A percentile compares a stretch with the other conserved stretches of the same genome.
Conservation (phyloP, 2,329 filamentous ascomycete species). For the Hymenoscyphus salicellus region DNA sequence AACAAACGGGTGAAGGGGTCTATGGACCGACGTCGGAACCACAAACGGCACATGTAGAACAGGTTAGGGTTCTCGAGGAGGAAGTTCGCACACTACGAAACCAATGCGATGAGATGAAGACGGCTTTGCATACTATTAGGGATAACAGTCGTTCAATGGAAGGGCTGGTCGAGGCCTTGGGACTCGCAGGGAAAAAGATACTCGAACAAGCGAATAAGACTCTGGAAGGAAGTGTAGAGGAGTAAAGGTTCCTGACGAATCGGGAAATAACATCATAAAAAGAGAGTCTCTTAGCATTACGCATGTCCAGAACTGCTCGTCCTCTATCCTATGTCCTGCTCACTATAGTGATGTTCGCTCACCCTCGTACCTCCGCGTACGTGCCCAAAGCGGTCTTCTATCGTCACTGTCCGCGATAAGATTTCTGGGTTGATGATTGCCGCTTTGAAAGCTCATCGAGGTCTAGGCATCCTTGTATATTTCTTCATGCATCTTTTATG, state of each 20-base stretch:
- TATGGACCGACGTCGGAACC: constrained; percentile 1
- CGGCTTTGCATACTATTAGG: constrained; percentile 25
- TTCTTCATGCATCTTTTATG: too few relatives aligned
- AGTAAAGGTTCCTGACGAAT: not conserved
- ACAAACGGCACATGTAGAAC: constrained; percentile 12
- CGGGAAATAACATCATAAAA: too few relatives aligned
- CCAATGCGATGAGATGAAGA: constrained; percentile 31
- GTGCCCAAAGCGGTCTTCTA: too few relatives aligned
- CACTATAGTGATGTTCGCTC: too few relatives aligned
- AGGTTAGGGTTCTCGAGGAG: constrained; percentile 22
- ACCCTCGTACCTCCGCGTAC: too few relatives aligned
- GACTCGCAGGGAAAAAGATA: constrained; percentile 23
- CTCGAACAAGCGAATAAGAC: constrained; percentile 23
- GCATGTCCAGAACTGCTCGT: too few relatives aligned
- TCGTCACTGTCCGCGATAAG: too few relatives aligned
- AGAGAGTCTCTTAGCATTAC: too few relatives aligned
- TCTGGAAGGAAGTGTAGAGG: constrained; percentile 11
- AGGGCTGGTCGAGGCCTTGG: constrained; percentile 26
- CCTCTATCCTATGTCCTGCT: too few relatives aligned
- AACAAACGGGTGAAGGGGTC: constrained; percentile 11
- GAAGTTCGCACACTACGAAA: constrained; percentile 29
- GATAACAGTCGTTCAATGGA: constrained; percentile 32
- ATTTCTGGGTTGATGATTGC: too few relatives aligned
- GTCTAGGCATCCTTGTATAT: too few relatives aligned
- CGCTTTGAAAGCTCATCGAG: too few relatives aligned